A percentile compares a stretch with the other conserved stretches of the same genome.
Evolutionary conservation across 345 rosid genomes (phyloP).

Genomic region (Acer yangbiense): DNA sequence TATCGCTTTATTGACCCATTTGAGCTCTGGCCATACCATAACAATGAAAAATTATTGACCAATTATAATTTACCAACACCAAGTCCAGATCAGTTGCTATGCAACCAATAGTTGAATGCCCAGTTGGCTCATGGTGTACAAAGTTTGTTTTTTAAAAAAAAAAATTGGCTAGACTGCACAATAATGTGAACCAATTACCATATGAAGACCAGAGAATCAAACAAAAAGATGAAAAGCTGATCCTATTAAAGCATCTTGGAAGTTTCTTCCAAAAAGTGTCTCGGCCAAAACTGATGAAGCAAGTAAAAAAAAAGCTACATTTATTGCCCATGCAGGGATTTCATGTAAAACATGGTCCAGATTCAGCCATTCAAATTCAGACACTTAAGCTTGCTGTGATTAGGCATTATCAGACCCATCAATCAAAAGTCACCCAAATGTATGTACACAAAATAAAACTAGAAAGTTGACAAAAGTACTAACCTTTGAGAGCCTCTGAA

Average conservation of each 20-base stretch:
- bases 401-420: neutral
- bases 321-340: neutral
- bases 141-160: neutral
- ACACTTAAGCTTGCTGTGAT: neutral
- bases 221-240: neutral
- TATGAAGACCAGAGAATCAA: neutral
- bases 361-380: slow-evolving; percentile 1
- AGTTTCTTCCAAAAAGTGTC: neutral
- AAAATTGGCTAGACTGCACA: neutral
- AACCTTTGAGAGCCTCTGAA: slow-evolving; percentile 36
- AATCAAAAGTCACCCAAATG: neutral
- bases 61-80: too few species aligned
- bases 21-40: neutral
- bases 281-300: neutral
- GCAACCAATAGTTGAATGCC: neutral
- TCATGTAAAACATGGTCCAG: neutral
- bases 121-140: slow-evolving; percentile 1
- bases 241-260: neutral
- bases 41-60: too few species aligned
- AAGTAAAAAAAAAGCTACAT: neutral
- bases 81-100: too few species aligned
- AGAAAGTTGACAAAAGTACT: slow-evolving; percentile 19
- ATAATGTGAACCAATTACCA: neutral
- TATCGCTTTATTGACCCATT: neutral
- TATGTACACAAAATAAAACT: neutral